phyloP scores from a whole-genome alignment of 2,329 filamentous ascomycete species.

The Bipolaris cookei region DNA sequence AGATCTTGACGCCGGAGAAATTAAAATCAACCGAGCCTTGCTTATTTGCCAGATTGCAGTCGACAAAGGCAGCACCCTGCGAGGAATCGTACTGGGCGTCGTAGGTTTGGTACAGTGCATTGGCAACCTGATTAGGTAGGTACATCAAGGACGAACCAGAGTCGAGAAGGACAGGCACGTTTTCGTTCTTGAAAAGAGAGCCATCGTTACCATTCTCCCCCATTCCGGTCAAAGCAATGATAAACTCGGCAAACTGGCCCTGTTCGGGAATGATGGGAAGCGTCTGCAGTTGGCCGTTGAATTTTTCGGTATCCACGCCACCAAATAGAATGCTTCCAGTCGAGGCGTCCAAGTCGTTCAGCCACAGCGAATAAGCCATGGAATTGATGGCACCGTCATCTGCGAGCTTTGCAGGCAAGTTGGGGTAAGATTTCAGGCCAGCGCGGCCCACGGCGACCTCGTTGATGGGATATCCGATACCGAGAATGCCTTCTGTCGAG shows the following conservation, averaged over 20 bases:
- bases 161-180: constrained; percentile 69
- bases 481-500: constrained; percentile 74
- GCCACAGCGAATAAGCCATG: constrained; percentile 73
- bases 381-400: constrained; percentile 66
- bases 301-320: constrained; percentile 80
- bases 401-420: constrained; percentile 70
- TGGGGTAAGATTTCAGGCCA: constrained; percentile 58
- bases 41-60: constrained; percentile 60
- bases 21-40: constrained; percentile 62
- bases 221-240: constrained; percentile 59
- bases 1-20: constrained; percentile 63
- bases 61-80: constrained; percentile 57
- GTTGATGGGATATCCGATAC: constrained; percentile 81
- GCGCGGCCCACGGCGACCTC: constrained; percentile 73
- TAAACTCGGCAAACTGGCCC: constrained; percentile 59
- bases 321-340: constrained; percentile 79
- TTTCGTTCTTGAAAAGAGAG: constrained; percentile 52
- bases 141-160: constrained; percentile 77
- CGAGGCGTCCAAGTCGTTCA: constrained; percentile 64
- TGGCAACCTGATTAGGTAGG: constrained; percentile 66
- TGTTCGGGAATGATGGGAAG: constrained; percentile 63
- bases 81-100: constrained; percentile 51
- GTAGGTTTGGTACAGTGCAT: constrained; percentile 50
- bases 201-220: constrained; percentile 52
- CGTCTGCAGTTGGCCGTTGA: constrained; percentile 65